Conservation (phyloP, 768 basidiomycete species). For the Rhodosporidiobolus odoratus region DNA sequence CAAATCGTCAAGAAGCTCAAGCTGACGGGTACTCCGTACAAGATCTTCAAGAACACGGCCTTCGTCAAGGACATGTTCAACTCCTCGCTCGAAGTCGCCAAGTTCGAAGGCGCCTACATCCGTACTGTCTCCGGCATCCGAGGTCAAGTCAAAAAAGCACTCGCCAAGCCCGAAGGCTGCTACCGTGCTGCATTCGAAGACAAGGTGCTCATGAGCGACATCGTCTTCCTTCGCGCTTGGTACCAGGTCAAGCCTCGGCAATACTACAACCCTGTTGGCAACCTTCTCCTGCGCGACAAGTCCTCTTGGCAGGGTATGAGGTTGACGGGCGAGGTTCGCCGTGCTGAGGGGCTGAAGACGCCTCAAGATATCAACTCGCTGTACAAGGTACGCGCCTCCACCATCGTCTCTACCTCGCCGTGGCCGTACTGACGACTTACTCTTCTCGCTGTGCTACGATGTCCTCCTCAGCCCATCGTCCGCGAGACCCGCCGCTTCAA, state of each 20-base stretch:
- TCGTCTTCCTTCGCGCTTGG: constrained; percentile 94
- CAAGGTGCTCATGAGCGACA: constrained; percentile 91
- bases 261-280: constrained; percentile 94
- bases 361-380: constrained; percentile 75
- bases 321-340: constrained; percentile 82
- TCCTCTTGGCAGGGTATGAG: constrained; percentile 83
- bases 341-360: constrained; percentile 76
- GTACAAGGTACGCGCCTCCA: constrained; percentile 58
- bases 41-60: constrained; percentile 98
- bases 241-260: constrained; percentile 90
- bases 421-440: not conserved
- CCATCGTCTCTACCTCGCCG: not conserved
- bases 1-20: constrained; percentile 99
- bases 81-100: constrained; percentile 86
- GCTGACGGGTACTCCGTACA: constrained; percentile 87
- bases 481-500: constrained; percentile 82
- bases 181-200: constrained; percentile 98
- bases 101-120: constrained; percentile 97
- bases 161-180: constrained; percentile 89
- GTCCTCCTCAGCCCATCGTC: constrained; percentile 58
- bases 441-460: not conserved
- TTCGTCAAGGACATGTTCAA: constrained; percentile 98
- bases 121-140: constrained; percentile 91
- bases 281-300: constrained; percentile 76
- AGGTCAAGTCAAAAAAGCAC: constrained; percentile 92